phyloP scores from a whole-genome alignment of 1,284 basidiomycete species.

The Tilletia indica region DNA sequence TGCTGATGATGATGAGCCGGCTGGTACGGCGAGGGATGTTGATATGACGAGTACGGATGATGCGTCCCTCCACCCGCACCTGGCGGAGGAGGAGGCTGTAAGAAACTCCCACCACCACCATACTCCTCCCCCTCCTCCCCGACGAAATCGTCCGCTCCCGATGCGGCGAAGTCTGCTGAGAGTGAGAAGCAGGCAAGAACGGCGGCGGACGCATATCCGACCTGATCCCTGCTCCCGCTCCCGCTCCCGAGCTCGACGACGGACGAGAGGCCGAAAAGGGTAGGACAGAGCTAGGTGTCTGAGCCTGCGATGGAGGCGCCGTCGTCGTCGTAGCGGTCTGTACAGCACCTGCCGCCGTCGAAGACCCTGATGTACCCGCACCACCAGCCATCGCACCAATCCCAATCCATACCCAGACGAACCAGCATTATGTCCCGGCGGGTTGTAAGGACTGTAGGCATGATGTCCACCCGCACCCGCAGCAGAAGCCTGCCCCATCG shows the following conservation, averaged over 20 bases:
- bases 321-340: neutral
- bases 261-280: neutral
- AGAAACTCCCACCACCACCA: neutral
- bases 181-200: neutral
- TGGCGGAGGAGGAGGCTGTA: neutral
- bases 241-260: neutral
- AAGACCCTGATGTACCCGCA: neutral
- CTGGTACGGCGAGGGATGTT: neutral
- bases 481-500: too few relatives aligned
- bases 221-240: neutral
- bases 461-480: too few relatives aligned
- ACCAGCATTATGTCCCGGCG: too few relatives aligned
- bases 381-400: neutral
- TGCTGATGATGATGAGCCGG: neutral
- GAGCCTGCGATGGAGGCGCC: too few relatives aligned
- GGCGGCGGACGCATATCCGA: conserved; percentile 7
- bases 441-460: too few relatives aligned
- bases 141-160: neutral
- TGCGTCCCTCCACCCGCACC: neutral
- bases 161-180: neutral
- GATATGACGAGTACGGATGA: neutral
- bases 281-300: too few relatives aligned
- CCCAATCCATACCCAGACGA: too few relatives aligned
- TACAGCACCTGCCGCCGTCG: neutral
- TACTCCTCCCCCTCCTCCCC: neutral